Percentiles rank a stretch among this genome's conserved stretches.
These are phyloP conservation scores for Huntiella savannae DNA, from an alignment of 2,329 filamentous ascomycete species.

Conservation along the genomic window DNA sequence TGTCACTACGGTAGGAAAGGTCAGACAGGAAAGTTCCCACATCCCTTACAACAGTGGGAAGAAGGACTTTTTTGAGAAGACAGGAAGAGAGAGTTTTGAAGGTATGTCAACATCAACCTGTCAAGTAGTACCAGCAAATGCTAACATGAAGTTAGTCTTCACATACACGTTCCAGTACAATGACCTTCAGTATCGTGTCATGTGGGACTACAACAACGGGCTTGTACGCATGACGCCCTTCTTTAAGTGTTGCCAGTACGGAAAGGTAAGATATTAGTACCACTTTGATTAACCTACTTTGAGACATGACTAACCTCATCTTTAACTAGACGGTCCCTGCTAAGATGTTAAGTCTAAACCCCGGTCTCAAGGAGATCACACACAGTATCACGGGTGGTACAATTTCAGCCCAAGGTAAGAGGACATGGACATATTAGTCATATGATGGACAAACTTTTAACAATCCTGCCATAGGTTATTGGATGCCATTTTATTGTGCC, in stretches of 20 bases:
- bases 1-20: constrained; percentile 46
- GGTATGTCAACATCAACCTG: constrained; percentile 30
- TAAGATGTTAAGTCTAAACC: constrained; percentile 61
- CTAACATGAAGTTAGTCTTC: constrained; percentile 37
- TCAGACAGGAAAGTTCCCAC: constrained; percentile 44
- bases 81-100: constrained; percentile 73
- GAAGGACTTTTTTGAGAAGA: constrained; percentile 72
- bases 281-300: neutral
- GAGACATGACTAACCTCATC: constrained; percentile 3
- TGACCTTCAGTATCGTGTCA: constrained; percentile 50
- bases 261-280: constrained; percentile 49
- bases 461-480: constrained; percentile 48
- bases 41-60: constrained; percentile 94
- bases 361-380: constrained; percentile 70
- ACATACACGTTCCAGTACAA: constrained; percentile 64
- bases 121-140: neutral
- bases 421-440: constrained; percentile 9
- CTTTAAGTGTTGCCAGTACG: constrained; percentile 76
- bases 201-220: constrained; percentile 96
- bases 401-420: constrained; percentile 67
- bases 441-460: constrained; percentile 10
- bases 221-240: constrained; percentile 86
- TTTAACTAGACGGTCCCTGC: constrained; percentile 58
- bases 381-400: constrained; percentile 90
- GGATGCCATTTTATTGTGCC: constrained; percentile 83